Evolutionary conservation across 78 protist genomes (phyloP), one percentile per base, ranked within the genome.

Genomic region (Mantamonas sphyraenae): DNA sequence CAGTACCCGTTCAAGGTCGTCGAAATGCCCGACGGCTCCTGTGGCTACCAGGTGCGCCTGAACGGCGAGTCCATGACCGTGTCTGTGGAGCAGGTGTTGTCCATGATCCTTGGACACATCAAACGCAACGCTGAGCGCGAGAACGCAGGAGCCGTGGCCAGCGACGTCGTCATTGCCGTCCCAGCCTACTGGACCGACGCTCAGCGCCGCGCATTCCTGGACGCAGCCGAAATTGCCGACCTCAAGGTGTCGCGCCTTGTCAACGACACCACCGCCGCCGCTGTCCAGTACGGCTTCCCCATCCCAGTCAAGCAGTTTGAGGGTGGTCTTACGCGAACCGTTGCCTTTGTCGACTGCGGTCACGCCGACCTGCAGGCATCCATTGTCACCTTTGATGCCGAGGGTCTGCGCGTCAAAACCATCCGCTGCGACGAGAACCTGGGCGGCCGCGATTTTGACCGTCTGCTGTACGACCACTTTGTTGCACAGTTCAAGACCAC

Each of bases 191-290:
- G 71, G 84, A 90, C 74, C 35, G 91, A 83, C 56, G 76, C 60
- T 35, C 95, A 95, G 82, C 80, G 98, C 24, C 73, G 74, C 24
- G 91, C 93, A 22, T 26, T 91, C 35, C 26, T 82, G 0, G 79
- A 87, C 47, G 98, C 98, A 26, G 71, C 87, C 33, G 5, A 63
- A 42, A 85, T 91, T 51, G 96, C 98, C 51, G 96, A 90, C 42
- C 64, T 95, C 31, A 82, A 92, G 77, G 57, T 64, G 8, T 78
- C 89, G 58, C 76, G 85, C 66, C 86, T 93, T 39, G 30, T 92
- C 42, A 91, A 85, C 77, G 98, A 93, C 70, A 64, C 80, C 59
- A 71, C 96, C 5, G 96, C 98, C 2, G 61, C 74, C n/a, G n/a
- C n/a, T n/a, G n/a, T n/a, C n/a, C n/a, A n/a, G n/a, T 16, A n/a